These are phyloP conservation scores for Alnus glutinosa DNA, from an alignment of 306 rosid genomes.

Conservation along the genomic window DNA sequence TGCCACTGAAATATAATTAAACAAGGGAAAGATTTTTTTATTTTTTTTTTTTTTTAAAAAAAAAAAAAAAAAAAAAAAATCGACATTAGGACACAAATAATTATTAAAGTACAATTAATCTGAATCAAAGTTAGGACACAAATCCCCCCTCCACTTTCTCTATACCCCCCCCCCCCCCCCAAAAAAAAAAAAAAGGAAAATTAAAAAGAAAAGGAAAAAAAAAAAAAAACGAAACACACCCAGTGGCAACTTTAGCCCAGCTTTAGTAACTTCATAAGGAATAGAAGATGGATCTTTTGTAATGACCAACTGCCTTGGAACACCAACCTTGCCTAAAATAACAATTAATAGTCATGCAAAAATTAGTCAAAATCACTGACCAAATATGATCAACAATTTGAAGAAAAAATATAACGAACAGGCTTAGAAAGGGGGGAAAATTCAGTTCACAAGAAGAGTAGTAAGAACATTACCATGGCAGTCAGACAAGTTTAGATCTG, in stretches of 20 bases:
- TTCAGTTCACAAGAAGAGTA: conserved; percentile 5
- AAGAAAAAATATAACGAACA: background rate
- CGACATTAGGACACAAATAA: background rate
- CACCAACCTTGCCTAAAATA: conserved; percentile 46
- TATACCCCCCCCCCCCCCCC: no score
- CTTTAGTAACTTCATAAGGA: conserved; percentile 45
- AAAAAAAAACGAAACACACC: conserved; percentile 24
- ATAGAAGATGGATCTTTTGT: conserved; percentile 42
- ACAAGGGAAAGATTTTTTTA: conserved; percentile 20
- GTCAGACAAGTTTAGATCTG: conserved; percentile 47
- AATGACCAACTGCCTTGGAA: conserved; percentile 49
- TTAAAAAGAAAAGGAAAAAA: background rate
- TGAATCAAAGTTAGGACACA: background rate
- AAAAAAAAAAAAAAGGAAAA: no score
- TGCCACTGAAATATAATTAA: conserved; percentile 41
- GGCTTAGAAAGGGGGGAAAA: background rate
- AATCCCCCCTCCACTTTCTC: no score
- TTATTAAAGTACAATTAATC: background rate
- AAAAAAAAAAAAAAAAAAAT: conserved; percentile 20
- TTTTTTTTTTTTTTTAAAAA: no score
- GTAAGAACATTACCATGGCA: conserved; percentile 44
- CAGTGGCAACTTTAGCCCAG: conserved; percentile 52
- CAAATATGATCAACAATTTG: background rate
- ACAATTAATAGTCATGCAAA: conserved; percentile 7
- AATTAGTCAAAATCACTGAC: background rate